phyloP scores from a whole-genome alignment of 495 filamentous ascomycete species.

The Hypoxylon fuscum region DNA sequence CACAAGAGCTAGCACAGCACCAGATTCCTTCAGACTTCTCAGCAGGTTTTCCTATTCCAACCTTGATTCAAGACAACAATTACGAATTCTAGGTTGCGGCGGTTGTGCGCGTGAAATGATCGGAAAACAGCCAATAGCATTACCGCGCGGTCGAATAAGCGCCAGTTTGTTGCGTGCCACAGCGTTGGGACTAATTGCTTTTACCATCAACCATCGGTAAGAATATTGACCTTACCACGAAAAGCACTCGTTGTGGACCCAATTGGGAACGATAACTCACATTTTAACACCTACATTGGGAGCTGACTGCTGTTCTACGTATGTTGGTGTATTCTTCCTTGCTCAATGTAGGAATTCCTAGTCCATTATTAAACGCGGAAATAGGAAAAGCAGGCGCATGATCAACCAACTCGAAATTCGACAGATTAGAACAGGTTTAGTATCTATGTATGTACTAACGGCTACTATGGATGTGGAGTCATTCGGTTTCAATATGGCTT shows the following conservation, averaged over 20 bases:
- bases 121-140: constrained; percentile 23
- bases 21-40: background rate
- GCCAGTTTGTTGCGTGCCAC: constrained; percentile 23
- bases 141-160: constrained; percentile 23
- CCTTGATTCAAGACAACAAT: background rate
- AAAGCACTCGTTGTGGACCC: constrained; percentile 1
- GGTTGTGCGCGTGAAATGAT: constrained; percentile 12
- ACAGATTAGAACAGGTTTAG: constrained; percentile 2
- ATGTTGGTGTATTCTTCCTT: constrained; percentile 19
- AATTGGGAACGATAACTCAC: constrained; percentile 11
- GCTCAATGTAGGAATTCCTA: constrained; percentile 1
- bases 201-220: constrained; percentile 1
- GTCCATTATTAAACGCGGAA: constrained; percentile 8
- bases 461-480: constrained; percentile 15
- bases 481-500: constrained; percentile 8
- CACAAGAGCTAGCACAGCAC: background rate
- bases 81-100: constrained; percentile 1
- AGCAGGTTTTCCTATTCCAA: constrained; percentile 2
- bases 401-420: constrained; percentile 15
- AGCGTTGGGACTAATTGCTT: constrained; percentile 23
- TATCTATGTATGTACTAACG: constrained; percentile 5
- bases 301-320: background rate
- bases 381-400: constrained; percentile 5
- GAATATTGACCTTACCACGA: background rate
- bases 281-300: constrained; percentile 5